A percentile compares a stretch with the other conserved stretches of the same genome.
These are phyloP conservation scores for Paramyrothecium roridum DNA, from an alignment of 2,329 filamentous ascomycete species.

Conservation along the genomic window DNA sequence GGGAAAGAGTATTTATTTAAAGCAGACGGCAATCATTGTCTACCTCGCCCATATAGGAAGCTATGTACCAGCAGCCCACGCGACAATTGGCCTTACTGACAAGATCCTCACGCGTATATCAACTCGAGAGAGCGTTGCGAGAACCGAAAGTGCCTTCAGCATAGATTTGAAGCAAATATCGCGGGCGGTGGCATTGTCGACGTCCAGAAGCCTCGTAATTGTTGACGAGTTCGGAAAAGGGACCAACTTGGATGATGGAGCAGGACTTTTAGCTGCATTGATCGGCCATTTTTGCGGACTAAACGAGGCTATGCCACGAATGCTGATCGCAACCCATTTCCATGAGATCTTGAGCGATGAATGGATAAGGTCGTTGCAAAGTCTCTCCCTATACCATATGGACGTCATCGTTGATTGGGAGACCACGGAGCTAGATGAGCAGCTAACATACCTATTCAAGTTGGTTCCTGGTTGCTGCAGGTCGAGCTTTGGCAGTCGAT, in stretches of 20 bases:
- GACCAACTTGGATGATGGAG: constrained; percentile 55
- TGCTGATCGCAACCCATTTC: constrained; percentile 61
- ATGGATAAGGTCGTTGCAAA: constrained; percentile 46
- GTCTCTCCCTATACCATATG: constrained; percentile 67
- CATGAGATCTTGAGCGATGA: constrained; percentile 70
- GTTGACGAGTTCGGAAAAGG: constrained; percentile 86
- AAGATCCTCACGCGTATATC: constrained; percentile 86
- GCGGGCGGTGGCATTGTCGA: constrained; percentile 71
- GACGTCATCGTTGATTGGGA: constrained; percentile 59
- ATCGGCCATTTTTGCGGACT: constrained; percentile 53
- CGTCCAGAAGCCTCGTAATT: constrained; percentile 74
- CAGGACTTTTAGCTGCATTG: constrained; percentile 55
- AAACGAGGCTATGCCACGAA: constrained; percentile 45
- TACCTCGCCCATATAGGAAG: constrained; percentile 92
- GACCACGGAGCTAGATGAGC: constrained; percentile 50
- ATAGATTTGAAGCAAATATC: constrained; percentile 87
- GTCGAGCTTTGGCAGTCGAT: constrained; percentile 82
- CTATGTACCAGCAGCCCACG: constrained; percentile 78
- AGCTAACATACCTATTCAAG: constrained; percentile 73
- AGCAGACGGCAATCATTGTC: constrained; percentile 85
- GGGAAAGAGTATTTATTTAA: constrained; percentile 93
- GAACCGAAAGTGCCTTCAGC: constrained; percentile 60
- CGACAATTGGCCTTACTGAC: constrained; percentile 82
- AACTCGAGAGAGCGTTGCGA: constrained; percentile 62
- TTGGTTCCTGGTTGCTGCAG: constrained; percentile 64